phyloP scores from a whole-genome alignment of 73 alveolate species.

The Tetrahymena malaccensis region DNA sequence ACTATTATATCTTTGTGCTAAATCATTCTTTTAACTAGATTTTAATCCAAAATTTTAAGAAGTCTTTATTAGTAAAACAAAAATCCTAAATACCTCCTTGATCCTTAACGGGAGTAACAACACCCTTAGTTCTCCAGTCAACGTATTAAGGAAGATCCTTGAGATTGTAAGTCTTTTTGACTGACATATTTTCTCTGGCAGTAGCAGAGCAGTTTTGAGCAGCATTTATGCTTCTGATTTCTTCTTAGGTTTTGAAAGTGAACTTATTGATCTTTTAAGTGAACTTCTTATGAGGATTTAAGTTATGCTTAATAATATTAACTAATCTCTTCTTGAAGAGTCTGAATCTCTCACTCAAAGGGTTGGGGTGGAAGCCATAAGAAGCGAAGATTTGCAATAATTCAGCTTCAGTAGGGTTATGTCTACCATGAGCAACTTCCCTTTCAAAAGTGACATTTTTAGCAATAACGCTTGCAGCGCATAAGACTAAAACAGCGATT shows the following conservation, averaged over 20 bases:
- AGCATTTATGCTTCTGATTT: constrained; percentile 6
- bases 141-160: constrained; percentile 3
- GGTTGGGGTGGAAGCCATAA: neutral
- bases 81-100: constrained; percentile 42
- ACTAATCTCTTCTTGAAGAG: neutral
- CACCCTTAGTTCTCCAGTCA: constrained; percentile 69
- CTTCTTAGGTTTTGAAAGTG: neutral
- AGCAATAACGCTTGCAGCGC: neutral
- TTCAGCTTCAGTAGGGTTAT: neutral
- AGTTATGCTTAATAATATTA: neutral
- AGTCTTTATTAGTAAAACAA: neutral
- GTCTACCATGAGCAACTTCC: neutral
- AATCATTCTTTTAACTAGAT: too few relatives aligned
- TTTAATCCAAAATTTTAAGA: too few relatives aligned
- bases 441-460: neutral
- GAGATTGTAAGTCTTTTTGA: neutral
- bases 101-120: constrained; percentile 64
- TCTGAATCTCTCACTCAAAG: neutral
- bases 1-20: too few relatives aligned
- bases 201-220: neutral
- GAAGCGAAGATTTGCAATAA: neutral
- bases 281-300: neutral
- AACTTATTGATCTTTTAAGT: neutral
- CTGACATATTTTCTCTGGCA: constrained; percentile 6
- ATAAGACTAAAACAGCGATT: neutral